Evolutionary conservation across 2,329 filamentous ascomycete genomes (phyloP), one percentile per base, ranked within the genome.

Genomic region (Aspergillus floridensis): DNA sequence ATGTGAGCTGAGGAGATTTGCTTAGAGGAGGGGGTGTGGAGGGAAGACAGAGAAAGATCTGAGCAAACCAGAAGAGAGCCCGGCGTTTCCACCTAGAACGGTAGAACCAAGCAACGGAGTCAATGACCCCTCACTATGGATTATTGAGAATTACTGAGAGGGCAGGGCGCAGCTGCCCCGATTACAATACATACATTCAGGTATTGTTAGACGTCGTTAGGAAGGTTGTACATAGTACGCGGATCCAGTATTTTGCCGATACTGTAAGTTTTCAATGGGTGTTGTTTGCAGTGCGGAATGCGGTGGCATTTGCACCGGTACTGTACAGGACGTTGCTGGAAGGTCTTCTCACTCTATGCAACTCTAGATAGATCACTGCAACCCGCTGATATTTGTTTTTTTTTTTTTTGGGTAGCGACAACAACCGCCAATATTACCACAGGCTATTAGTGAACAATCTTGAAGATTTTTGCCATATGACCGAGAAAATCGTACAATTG

Each of bases 61-160:
- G 53, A 56, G 50, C 56, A 57, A 29, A 47, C 52, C 59, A 58
- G 14, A 62, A 59, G 44, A 56, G 49, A 49, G 62, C 46, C 59
- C 54, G 62, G 62, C 44, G 59, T 64, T 64, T 62, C 62, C 62
- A 62, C 61, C 50, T 57, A 49, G 61, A 41, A 44, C 38, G 38
- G 14, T n/a, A 44, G 38, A 63, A 51, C 61, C 59, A 59, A 44
- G 46, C 47, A 53, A 55, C 44, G 41, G 41, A 58, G 21, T 58
- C 57, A 49, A 62, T 49, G 48, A 58, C 57, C 59, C 57, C 53
- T 58, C 59, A 63, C 51, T 55, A 51, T 35, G 48, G 26, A 59
- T 59, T 59, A 59, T 59, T 59, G 47, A 55, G 53, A 35, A 55
- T 55, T 47, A 26, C 48, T 29, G 14, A 44, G 12, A 44, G 38